Evolutionary conservation across 805 yeast species (phyloP).

Genomic region (Lachancea quebecensis): DNA sequence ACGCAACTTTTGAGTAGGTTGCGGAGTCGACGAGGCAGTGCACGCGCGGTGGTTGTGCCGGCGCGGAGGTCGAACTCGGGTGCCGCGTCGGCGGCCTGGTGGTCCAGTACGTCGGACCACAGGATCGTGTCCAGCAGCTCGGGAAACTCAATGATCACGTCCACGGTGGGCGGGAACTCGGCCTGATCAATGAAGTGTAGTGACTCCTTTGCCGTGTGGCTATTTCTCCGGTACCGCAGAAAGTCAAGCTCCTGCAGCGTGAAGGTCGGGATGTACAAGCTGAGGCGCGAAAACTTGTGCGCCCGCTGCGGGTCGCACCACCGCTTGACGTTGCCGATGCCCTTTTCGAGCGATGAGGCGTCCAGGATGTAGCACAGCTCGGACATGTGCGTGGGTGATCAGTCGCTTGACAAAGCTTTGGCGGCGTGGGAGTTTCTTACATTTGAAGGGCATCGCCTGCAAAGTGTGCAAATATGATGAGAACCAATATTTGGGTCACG

Average conservation of each 20-base stretch:
- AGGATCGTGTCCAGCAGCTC: constrained; percentile 28
- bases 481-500: too few relatives aligned
- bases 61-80: constrained; percentile 4
- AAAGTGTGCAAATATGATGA: background rate
- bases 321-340: constrained; percentile 57
- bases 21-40: constrained; percentile 47
- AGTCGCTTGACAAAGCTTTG: background rate
- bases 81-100: background rate
- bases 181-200: constrained; percentile 50
- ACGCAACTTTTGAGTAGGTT: constrained; percentile 52
- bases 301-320: constrained; percentile 41
- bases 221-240: constrained; percentile 46
- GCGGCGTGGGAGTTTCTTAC: background rate
- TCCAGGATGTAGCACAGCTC: constrained; percentile 46
- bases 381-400: constrained; percentile 1
- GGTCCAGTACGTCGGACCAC: constrained; percentile 19
- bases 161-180: constrained; percentile 11
- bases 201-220: constrained; percentile 61
- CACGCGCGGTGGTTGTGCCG: constrained; percentile 12
- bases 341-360: constrained; percentile 61
- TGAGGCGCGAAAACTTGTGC: constrained; percentile 28
- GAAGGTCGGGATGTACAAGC: constrained; percentile 44
- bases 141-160: constrained; percentile 43
- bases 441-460: constrained; percentile 1
- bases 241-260: constrained; percentile 55